Conservation (phyloP, 192 early-diverging fungal genomes). For the Coemansia sp. region DNA sequence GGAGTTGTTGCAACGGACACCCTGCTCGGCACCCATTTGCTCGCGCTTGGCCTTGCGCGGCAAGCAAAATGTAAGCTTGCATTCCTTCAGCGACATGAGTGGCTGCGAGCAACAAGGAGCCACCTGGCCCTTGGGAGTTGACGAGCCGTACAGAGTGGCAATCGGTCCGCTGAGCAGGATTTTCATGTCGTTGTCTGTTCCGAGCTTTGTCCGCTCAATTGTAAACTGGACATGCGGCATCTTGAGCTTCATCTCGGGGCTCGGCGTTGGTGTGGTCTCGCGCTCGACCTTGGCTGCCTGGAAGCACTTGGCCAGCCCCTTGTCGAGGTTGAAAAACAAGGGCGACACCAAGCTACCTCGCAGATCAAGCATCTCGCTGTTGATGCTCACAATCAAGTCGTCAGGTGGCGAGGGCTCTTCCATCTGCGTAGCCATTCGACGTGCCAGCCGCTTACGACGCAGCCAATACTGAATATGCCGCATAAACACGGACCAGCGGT, state of each 20-base stretch:
- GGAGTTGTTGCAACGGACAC: constrained; percentile 45
- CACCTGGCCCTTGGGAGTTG: constrained; percentile 31
- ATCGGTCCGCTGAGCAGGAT: constrained; percentile 32
- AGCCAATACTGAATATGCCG: constrained; percentile 49
- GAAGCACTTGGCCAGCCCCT: constrained; percentile 14
- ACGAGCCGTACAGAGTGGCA: constrained; percentile 42
- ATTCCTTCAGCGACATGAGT: constrained; percentile 37
- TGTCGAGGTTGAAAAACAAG: constrained; percentile 35
- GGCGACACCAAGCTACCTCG: constrained; percentile 41
- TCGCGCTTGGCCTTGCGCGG: constrained; percentile 36
- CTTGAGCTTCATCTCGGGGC: constrained; percentile 39
- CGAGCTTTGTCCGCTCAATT: constrained; percentile 20
- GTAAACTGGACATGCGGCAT: constrained; percentile 31
- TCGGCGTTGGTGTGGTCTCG: not conserved
- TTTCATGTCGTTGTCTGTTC: constrained; percentile 23
- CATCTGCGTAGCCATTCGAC: constrained; percentile 36
- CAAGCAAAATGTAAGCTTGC: constrained; percentile 21
- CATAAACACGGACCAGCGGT: constrained; percentile 53
- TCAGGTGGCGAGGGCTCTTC: constrained; percentile 22
- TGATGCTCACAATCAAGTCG: constrained; percentile 37
- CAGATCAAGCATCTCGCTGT: constrained; percentile 38
- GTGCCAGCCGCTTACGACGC: constrained; percentile 41
- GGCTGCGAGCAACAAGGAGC: constrained; percentile 23
- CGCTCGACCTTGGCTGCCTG: not conserved
- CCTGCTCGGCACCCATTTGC: constrained; percentile 26